Evolutionary conservation across 768 basidiomycete species (phyloP), one percentile per base, ranked within the genome.

Genomic region (Suillus ampliporus): DNA sequence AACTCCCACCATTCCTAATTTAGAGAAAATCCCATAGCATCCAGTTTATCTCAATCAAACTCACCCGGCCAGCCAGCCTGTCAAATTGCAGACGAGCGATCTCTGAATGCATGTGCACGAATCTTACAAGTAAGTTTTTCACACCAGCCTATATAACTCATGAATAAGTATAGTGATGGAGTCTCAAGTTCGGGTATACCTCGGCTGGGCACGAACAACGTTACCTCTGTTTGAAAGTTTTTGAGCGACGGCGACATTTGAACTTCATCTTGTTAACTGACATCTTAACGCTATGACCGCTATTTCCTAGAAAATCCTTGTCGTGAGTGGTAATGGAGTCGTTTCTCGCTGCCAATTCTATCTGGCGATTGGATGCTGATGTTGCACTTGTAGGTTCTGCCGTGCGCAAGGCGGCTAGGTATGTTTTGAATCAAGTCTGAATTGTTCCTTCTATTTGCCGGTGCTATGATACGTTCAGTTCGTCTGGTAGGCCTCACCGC

Each of bases 291-390:
- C 28, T 28, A 52, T 53, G 52, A 21, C 52, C 8, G n/a, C 52
- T 21, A 15, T 80, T 28, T 61, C 80, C 58, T 84, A 80, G 60
- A 90, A 82, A 71, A 83, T 98, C 37, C 86, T 98, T 21, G 94
- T 99, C 41, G 86, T 99, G 2, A 97, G 97, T 21, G 97, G 97
- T 48, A 97, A 97, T 79, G 97, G 97, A 80, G 88, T 99, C 70
- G 62, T 14, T 52, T 13, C 8, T 26, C 15, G 28, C 17, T n/a
- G 10, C n/a, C n/a, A n/a, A 34, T 34, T 34, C 2, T 4, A 1
- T 53, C 34, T 7, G 2, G 34, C 7, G n/a, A 35, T 53, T 52
- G 31, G 48, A 31, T 5, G 48, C 50, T 52, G 11, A 34, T 53
- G 19, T 21, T 13, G 4, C 13, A 52, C 34, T 21, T 2, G 47